Percentiles rank a stretch among this genome's conserved stretches.
Evolutionary conservation across 2,329 filamentous ascomycete genomes (phyloP).

Genomic region (Clarireedia monteithiana): DNA sequence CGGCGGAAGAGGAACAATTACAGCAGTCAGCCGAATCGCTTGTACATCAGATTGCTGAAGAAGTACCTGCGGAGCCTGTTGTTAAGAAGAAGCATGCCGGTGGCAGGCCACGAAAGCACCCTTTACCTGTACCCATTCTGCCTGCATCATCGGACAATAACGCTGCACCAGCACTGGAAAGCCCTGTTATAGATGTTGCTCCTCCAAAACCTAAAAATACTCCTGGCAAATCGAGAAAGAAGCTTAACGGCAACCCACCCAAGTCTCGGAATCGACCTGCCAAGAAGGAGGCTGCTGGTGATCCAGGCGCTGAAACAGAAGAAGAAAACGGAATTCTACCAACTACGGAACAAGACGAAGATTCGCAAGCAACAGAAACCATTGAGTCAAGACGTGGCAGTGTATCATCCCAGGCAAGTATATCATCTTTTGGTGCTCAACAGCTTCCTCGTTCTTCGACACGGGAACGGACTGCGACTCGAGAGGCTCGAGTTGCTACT

Average conservation of each 20-base stretch:
- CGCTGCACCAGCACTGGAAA: neutral
- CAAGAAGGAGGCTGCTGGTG: slow-evolving; percentile 12
- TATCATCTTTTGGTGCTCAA: slow-evolving; percentile 11
- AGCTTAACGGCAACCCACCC: slow-evolving; percentile 6
- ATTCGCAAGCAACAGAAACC: slow-evolving; percentile 13
- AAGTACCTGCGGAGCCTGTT: slow-evolving; percentile 1
- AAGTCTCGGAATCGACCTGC: slow-evolving; percentile 10
- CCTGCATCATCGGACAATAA: neutral
- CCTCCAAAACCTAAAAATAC: slow-evolving; percentile 2
- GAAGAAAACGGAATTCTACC: slow-evolving; percentile 19
- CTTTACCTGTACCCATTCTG: slow-evolving; percentile 1
- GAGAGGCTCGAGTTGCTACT: slow-evolving; percentile 8
- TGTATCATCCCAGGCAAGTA: slow-evolving; percentile 16
- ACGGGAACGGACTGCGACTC: slow-evolving; percentile 10
- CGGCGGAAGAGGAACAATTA: slow-evolving; percentile 20
- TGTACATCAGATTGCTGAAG: slow-evolving; percentile 15
- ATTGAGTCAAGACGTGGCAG: slow-evolving; percentile 16
- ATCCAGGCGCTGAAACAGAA: slow-evolving; percentile 5
- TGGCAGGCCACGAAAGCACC: slow-evolving; percentile 16
- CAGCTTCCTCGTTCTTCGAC: slow-evolving; percentile 12
- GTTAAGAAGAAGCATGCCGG: slow-evolving; percentile 18
- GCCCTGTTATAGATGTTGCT: neutral
- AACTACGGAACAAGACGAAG: slow-evolving; percentile 21
- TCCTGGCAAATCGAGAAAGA: slow-evolving; percentile 12
- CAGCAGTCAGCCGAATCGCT: slow-evolving; percentile 21